Percentiles rank a stretch among this genome's conserved stretches.
Conservation (phyloP, 768 basidiomycete species). For the Russula brevipes region DNA sequence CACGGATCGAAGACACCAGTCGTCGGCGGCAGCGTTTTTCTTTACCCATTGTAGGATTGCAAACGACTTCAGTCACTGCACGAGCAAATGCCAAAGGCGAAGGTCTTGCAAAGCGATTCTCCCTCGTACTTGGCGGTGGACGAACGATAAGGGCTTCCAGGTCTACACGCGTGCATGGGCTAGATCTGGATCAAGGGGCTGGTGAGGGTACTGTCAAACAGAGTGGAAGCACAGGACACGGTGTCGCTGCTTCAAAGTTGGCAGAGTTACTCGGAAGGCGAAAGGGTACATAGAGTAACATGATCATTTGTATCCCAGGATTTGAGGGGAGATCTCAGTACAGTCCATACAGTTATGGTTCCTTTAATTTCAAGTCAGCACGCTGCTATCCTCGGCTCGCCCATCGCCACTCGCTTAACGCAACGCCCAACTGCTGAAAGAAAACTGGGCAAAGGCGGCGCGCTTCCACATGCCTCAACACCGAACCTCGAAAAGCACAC, state of each 20-base stretch:
- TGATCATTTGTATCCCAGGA: background rate
- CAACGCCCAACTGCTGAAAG: no score
- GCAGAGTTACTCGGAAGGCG: constrained; percentile 47
- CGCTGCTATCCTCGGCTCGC: no score
- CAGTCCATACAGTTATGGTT: background rate
- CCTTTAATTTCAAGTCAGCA: background rate
- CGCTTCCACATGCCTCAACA: no score
- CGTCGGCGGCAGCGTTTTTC: constrained; percentile 67
- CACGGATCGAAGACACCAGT: constrained; percentile 54
- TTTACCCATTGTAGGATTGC: constrained; percentile 68
- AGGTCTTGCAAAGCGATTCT: constrained; percentile 49
- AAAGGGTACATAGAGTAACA: background rate
- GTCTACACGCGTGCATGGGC: background rate
- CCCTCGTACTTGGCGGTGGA: constrained; percentile 49
- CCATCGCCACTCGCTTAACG: no score
- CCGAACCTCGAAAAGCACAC: background rate
- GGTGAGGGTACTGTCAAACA: constrained; percentile 23
- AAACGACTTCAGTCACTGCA: constrained; percentile 65
- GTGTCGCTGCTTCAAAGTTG: constrained; percentile 50
- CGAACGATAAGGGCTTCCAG: constrained; percentile 10
- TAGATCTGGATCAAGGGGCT: constrained; percentile 12
- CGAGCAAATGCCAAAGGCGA: constrained; percentile 39
- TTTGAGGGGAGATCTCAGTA: background rate
- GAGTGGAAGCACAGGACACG: constrained; percentile 29
- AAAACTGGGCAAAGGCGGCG: no score